Evolutionary conservation across 768 basidiomycete genomes (phyloP), one percentile per base, ranked within the genome.

Genomic region (Clavaria fumosa): DNA sequence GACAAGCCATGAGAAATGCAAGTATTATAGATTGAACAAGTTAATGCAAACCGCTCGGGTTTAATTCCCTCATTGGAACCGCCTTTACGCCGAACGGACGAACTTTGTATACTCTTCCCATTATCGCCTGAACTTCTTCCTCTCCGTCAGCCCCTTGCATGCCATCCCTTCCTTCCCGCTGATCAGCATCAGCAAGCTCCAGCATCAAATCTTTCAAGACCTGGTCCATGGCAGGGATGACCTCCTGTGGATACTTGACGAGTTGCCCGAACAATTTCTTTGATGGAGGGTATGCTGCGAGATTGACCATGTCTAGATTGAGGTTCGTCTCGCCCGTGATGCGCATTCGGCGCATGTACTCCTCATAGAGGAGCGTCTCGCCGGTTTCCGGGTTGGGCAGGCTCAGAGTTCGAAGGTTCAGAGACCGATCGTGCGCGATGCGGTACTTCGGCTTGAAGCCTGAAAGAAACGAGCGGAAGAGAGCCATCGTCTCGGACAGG

Each of bases 191-290:
- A 0, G 84, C 86, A 30, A 82, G 52, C 47, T 88, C 84, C 37
- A 96, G 59, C 82, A 96, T 84, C 35, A 83, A 61, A 51, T 96
- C 93, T 58, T 91, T 90, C 47, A 97, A 60, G 1, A 89, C 79
- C 49, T 93, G 86, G 64, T 99, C 95, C 82, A 96, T 90, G 17
- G 85, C 86, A 1, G 95, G 93, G 34, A 99, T 70, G 33, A 96
- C 78, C 64, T 99, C 95, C 55, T 97, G 91, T 0, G 95, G 95
- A 57, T 95, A 97, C 50, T 88, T 90, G 43, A 76, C 57, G 3
- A 99, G 70, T 52, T 95, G 89, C 14, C 62, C 62, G 51, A 86
- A 73, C 11, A 99, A 63, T 55, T 89, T 95, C 51, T 72, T 77
- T 41, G 74, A 74, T 7, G 79, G 74, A 0, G 88, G 84, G 55